Evolutionary conservation across 768 basidiomycete genomes (phyloP), one percentile per base, ranked within the genome.

Genomic region (Cubamyces sp.): DNA sequence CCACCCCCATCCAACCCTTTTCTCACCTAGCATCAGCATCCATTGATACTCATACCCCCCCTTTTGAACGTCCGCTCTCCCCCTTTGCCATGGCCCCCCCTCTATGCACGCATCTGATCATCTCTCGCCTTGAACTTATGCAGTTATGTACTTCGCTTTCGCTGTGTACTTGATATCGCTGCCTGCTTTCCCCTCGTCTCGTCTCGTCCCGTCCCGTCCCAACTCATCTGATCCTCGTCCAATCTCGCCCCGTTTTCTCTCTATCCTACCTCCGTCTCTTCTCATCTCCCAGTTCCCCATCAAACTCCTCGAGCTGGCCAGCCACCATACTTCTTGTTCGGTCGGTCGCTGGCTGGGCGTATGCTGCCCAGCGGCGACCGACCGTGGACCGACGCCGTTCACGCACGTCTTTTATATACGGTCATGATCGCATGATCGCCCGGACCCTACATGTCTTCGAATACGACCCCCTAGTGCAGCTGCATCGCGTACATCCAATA

Each of bases 91-190:
- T 58, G 57, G 12, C 34, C 47, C 54, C 34, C 30, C 28, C 26
- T 46, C 25, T 53, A 45, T 55, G 25, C 60, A 61, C 57, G 60
- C 61, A 50, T 51, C 61, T 59, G 47, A 47, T 37, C 45, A 18
- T 51, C 60, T 62, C 55, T 50, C 52, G 41, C 50, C 56, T 37
- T 67, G 66, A 67, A 62, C 39, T 67, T 67, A 67, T 67, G 66
- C 63, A 57, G 53, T 64, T 67, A 67, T 67, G 59, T 61, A 64
- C 63, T 62, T 59, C 62, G 66, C 61, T 64, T 64, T 64, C 57
- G 66, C 61, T 67, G 60, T 67, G 63, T 67, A 63, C 56, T 42
- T 64, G 63, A 55, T 64, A 54, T 60, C 58, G 58, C 57, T 60
- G 56, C 64, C 41, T 52, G 53, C 62, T 28, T 42, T 51, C 28